Evolutionary conservation across 257 asterid genomes (phyloP).

Genomic region (Dorcoceras hygrometricum): DNA sequence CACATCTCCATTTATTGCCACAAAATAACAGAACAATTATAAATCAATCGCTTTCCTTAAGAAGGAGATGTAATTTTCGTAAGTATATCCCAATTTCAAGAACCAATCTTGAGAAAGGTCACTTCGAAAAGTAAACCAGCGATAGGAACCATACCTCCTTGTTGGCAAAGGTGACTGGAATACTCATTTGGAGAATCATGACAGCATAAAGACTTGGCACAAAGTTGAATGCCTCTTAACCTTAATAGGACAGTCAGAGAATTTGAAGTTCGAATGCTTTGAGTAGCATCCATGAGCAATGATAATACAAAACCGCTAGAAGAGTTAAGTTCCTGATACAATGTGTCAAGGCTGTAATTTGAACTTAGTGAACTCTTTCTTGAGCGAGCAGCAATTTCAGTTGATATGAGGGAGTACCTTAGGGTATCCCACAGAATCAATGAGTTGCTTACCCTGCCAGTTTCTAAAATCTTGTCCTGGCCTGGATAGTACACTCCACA

Average conservation of each 20-base stretch:
- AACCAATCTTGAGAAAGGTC: background rate
- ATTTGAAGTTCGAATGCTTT: constrained; percentile 46
- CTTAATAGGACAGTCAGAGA: constrained; percentile 57
- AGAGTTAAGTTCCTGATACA: constrained; percentile 73
- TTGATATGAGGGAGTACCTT: constrained; percentile 75
- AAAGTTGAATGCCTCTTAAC: constrained; percentile 66
- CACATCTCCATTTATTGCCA: background rate
- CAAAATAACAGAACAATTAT: background rate
- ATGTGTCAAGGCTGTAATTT: constrained; percentile 50
- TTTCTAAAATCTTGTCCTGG: constrained; percentile 55
- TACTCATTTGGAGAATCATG: constrained; percentile 34
- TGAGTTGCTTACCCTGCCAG: constrained; percentile 65
- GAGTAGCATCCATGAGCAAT: constrained; percentile 66
- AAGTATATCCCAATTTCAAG: constrained; percentile 3
- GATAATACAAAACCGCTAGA: constrained; percentile 80
- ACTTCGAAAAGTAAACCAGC: constrained; percentile 10
- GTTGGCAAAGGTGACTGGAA: constrained; percentile 26
- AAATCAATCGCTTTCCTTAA: background rate
- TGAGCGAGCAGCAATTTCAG: constrained; percentile 87
- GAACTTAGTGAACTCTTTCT: constrained; percentile 64
- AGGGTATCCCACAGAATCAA: constrained; percentile 86
- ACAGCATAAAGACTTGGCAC: constrained; percentile 61
- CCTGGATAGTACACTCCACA: constrained; percentile 72
- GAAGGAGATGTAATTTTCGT: background rate
- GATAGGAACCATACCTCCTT: constrained; percentile 46